These are phyloP conservation scores for Auriscalpium orientale DNA, from an alignment of 768 basidiomycete species.

Conservation along the genomic window DNA sequence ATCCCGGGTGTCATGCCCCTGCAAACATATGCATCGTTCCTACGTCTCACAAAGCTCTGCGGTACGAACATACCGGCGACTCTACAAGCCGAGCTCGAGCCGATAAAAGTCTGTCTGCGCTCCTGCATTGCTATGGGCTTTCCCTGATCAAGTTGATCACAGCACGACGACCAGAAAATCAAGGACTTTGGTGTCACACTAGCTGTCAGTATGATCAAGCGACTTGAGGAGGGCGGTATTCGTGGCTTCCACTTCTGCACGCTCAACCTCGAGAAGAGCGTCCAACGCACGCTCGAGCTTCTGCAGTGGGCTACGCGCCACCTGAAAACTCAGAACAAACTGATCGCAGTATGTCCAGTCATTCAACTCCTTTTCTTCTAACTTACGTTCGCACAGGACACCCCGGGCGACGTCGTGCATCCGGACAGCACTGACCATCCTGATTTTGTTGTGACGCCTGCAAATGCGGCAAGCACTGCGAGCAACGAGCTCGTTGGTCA, in stretches of 20 bases:
- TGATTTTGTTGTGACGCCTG: slow-evolving; percentile 52
- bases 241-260: slow-evolving; percentile 91
- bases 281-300: slow-evolving; percentile 73
- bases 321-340: slow-evolving; percentile 44
- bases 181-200: slow-evolving; percentile 92
- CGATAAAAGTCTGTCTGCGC: slow-evolving; percentile 56
- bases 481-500: slow-evolving; percentile 44
- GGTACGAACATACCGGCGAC: slow-evolving; percentile 66
- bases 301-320: slow-evolving; percentile 56
- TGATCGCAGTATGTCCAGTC: slow-evolving; percentile 46
- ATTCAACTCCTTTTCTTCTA: background rate
- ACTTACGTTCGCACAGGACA: slow-evolving; percentile 19
- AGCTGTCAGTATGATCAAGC: slow-evolving; percentile 72
- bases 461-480: slow-evolving; percentile 56
- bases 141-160: background rate
- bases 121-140: background rate
- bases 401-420: slow-evolving; percentile 20
- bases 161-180: slow-evolving; percentile 91
- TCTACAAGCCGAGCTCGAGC: slow-evolving; percentile 59
- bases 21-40: slow-evolving; percentile 91
- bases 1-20: slow-evolving; percentile 98
- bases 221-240: slow-evolving; percentile 46
- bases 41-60: slow-evolving; percentile 84
- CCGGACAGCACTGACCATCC: slow-evolving; percentile 21
- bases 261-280: slow-evolving; percentile 93